phyloP scores from a whole-genome alignment of 352 stramenopile species.

The Globisporangium emineosum region DNA sequence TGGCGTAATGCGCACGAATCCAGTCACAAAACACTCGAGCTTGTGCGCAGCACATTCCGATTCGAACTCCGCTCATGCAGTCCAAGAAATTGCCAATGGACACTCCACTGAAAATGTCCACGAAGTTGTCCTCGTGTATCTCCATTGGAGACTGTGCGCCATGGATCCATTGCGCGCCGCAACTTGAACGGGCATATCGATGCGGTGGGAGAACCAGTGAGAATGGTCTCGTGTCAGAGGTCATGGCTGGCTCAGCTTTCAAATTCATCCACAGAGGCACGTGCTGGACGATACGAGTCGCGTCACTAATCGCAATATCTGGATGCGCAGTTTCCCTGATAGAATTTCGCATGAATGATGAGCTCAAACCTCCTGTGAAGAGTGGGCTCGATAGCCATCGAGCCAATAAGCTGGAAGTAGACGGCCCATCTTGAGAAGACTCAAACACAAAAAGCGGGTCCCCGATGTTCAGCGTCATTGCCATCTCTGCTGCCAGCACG shows the following conservation, averaged over 20 bases:
- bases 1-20: conserved; percentile 46
- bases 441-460: conserved; percentile 27
- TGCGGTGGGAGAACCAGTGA: conserved; percentile 36
- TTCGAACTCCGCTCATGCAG: not conserved
- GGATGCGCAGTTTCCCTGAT: conserved; percentile 1
- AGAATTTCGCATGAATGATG: conserved; percentile 11
- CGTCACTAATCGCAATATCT: not conserved
- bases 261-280: conserved; percentile 22
- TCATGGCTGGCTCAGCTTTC: not conserved
- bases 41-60: not conserved
- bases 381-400: conserved; percentile 30
- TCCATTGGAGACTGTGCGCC: not conserved
- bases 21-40: conserved; percentile 46
- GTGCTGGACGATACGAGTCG: conserved; percentile 27
- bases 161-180: not conserved
- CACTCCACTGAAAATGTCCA: conserved; percentile 21
- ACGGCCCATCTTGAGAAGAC: not conserved
- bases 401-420: not conserved
- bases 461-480: conserved; percentile 44
- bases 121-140: conserved; percentile 19
- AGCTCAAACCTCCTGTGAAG: conserved; percentile 29
- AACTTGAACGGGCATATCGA: not conserved
- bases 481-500: conserved; percentile 49
- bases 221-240: conserved; percentile 20
- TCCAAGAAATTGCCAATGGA: conserved; percentile 23